Percentiles rank a stretch among this genome's conserved stretches.
These are phyloP conservation scores for Lipomyces anomalus DNA, from an alignment of 805 yeast genomes.

Conservation along the genomic window DNA sequence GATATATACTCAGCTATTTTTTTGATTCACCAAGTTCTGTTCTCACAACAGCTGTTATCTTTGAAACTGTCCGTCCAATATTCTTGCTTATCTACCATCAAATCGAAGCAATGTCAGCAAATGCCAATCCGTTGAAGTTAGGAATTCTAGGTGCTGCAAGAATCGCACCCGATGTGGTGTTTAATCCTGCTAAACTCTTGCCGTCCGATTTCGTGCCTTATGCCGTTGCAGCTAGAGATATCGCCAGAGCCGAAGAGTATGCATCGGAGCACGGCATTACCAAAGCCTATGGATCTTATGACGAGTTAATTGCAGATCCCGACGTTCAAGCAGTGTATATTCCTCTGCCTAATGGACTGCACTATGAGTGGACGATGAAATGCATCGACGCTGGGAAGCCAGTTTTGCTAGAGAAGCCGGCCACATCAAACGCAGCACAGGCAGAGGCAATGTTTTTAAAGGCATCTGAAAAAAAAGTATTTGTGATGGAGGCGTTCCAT, in stretches of 20 bases:
- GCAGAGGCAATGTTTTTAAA: slow-evolving; percentile 9
- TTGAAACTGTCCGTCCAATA: too few species aligned
- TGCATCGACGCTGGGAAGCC: slow-evolving; percentile 16
- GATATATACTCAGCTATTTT: too few species aligned
- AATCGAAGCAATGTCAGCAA: too few species aligned
- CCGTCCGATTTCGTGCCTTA: slow-evolving; percentile 9
- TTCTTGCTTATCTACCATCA: too few species aligned
- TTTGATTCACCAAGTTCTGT: too few species aligned
- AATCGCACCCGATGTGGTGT: slow-evolving; percentile 17
- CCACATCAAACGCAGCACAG: slow-evolving; percentile 16
- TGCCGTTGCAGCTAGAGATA: slow-evolving; percentile 17
- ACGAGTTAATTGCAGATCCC: slow-evolving; percentile 13
- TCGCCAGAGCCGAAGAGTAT: slow-evolving; percentile 8
- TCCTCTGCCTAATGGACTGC: slow-evolving; percentile 21
- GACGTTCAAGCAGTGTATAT: slow-evolving; percentile 17
- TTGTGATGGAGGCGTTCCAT: slow-evolving; percentile 19
- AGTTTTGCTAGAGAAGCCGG: slow-evolving; percentile 20
- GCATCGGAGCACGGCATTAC: slow-evolving; percentile 14
- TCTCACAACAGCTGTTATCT: too few species aligned
- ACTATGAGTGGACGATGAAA: slow-evolving; percentile 22
- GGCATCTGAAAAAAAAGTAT: slow-evolving; percentile 9
- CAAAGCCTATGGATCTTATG: slow-evolving; percentile 11
- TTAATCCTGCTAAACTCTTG: slow-evolving; percentile 15
- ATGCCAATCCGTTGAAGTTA: slow-evolving; percentile 11
- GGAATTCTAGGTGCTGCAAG: slow-evolving; percentile 21